A percentile compares a stretch with the other conserved stretches of the same genome.
These are phyloP conservation scores for Apiospora malaysiana DNA, from an alignment of 2,329 filamentous ascomycete genomes.

Conservation along the genomic window DNA sequence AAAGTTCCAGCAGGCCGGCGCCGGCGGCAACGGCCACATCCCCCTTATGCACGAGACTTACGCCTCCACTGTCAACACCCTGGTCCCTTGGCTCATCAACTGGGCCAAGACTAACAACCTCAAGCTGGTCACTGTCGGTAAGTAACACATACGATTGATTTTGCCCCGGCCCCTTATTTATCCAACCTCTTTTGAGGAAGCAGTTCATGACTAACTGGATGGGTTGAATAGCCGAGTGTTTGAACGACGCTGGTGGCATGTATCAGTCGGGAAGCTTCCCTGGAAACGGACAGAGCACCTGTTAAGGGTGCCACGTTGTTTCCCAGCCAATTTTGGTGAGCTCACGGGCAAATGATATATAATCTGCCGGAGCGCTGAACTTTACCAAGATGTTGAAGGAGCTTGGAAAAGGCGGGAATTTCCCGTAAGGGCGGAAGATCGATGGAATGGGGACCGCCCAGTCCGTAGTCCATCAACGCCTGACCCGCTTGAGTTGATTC, in stretches of 20 bases:
- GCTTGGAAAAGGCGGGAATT: too few species aligned
- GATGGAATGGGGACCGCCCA: too few species aligned
- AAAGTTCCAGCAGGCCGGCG: conserved; percentile 53
- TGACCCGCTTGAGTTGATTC: neutral
- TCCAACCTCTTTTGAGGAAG: neutral
- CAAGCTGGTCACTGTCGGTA: conserved; percentile 57
- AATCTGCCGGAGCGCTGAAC: neutral
- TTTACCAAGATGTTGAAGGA: neutral
- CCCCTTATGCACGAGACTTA: conserved; percentile 64
- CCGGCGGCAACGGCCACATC: conserved; percentile 56
- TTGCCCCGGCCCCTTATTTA: neutral
- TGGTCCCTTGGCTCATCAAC: conserved; percentile 57
- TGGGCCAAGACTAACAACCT: conserved; percentile 56
- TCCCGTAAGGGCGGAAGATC: too few species aligned
- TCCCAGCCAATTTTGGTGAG: neutral
- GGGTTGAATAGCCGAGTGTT: conserved; percentile 45
- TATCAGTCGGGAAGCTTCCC: conserved; percentile 49
- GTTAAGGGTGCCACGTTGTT: conserved; percentile 30
- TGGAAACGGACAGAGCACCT: conserved; percentile 40
- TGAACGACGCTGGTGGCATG: conserved; percentile 46
- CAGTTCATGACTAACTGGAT: conserved; percentile 18
- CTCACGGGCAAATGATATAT: neutral
- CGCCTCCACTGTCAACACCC: conserved; percentile 51
- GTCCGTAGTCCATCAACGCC: too few species aligned
- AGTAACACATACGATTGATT: conserved; percentile 30